These are phyloP conservation scores for Pigoraptor vietnamica DNA, from an alignment of 78 protist genomes.

Conservation along the genomic window DNA sequence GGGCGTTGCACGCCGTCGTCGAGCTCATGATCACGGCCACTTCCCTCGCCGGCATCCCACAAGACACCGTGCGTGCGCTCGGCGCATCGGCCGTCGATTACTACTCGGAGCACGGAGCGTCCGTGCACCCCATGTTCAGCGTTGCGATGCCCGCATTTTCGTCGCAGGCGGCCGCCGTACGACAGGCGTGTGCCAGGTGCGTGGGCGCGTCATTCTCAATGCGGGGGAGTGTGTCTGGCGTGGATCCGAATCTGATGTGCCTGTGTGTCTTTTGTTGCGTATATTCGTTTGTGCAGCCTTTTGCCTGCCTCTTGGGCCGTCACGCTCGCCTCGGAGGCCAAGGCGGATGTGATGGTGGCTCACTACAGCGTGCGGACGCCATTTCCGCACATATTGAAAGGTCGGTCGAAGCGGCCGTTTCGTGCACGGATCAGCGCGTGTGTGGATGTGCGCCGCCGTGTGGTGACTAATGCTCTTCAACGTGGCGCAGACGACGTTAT, in stretches of 20 bases:
- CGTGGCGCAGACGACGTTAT: neutral
- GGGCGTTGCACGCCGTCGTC: neutral
- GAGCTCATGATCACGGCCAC: neutral
- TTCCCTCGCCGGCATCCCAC: neutral
- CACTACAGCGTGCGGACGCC: neutral
- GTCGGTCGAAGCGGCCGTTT: neutral
- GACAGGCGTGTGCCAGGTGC: neutral
- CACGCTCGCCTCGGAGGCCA: neutral
- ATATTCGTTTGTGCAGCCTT: neutral
- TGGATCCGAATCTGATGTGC: too few relatives aligned
- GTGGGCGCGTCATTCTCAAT: neutral
- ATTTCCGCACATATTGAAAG: neutral
- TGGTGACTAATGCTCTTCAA: neutral
- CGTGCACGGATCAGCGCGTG: too few relatives aligned
- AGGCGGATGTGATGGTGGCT: neutral
- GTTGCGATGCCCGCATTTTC: neutral
- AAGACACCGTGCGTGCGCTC: neutral
- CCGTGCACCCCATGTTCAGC: neutral
- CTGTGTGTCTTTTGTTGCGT: neutral
- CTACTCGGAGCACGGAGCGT: neutral
- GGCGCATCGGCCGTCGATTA: neutral
- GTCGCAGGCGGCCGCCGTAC: neutral
- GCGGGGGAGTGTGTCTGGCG: neutral
- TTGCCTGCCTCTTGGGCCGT: neutral
- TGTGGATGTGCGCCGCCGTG: too few relatives aligned